These are phyloP conservation scores for Phytomonas serpens DNA, from an alignment of 208 protist genomes.

Conservation along the genomic window DNA sequence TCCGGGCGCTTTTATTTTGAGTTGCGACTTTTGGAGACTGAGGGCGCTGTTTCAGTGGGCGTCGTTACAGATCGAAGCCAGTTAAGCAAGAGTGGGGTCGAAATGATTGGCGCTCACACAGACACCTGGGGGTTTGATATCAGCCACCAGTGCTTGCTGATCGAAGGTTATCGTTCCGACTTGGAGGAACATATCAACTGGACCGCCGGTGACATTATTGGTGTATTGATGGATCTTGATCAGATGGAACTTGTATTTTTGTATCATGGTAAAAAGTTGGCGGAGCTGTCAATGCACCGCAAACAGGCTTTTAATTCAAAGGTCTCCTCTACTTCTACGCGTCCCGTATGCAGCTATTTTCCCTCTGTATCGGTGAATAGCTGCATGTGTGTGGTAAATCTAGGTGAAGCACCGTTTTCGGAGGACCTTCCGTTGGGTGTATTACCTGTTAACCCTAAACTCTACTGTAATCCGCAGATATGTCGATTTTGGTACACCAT, in stretches of 20 bases:
- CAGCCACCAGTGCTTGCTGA: slow-evolving; percentile 42
- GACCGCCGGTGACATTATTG: slow-evolving; percentile 78
- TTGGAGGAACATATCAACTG: slow-evolving; percentile 54
- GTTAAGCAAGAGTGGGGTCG: slow-evolving; percentile 17
- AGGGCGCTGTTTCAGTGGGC: slow-evolving; percentile 36
- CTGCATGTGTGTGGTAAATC: slow-evolving; percentile 73
- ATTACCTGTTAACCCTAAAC: slow-evolving; percentile 64
- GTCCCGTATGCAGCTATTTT: slow-evolving; percentile 37
- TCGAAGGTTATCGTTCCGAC: slow-evolving; percentile 58
- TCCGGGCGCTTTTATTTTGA: slow-evolving; percentile 85
- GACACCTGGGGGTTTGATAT: slow-evolving; percentile 84
- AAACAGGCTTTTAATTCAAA: slow-evolving; percentile 33
- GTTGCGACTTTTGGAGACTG: slow-evolving; percentile 35
- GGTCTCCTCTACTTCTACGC: slow-evolving; percentile 34
- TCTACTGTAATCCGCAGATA: slow-evolving; percentile 38
- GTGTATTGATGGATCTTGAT: slow-evolving; percentile 71
- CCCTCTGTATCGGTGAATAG: slow-evolving; percentile 32
- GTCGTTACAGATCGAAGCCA: slow-evolving; percentile 38
- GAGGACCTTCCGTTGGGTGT: slow-evolving; percentile 42
- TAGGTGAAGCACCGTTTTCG: slow-evolving; percentile 63
- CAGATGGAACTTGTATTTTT: slow-evolving; percentile 44
- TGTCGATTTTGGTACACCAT: slow-evolving; percentile 35
- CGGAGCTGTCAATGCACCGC: not conserved
- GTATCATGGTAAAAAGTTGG: slow-evolving; percentile 38
- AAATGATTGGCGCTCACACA: slow-evolving; percentile 46